Evolutionary conservation across 2,329 filamentous ascomycete species (phyloP), one percentile per base, ranked within the genome.

Genomic region (Aschersonia sp.): DNA sequence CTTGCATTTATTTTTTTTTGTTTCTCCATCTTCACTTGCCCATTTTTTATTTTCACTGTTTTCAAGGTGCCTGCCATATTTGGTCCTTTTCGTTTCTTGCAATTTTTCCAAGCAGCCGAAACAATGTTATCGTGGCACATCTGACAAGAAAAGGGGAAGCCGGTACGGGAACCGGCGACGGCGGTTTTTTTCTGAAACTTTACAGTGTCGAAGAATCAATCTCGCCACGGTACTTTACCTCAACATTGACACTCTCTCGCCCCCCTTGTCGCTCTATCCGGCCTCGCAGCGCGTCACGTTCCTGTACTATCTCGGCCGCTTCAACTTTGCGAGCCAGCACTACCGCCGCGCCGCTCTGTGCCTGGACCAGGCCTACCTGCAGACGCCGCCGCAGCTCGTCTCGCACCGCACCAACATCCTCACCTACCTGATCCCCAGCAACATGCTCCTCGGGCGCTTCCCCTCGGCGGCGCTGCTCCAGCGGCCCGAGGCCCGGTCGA

Each of bases 221-320:
- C 81, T 88, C 48, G 88, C 87, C 12, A 85, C 86, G 54, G 87
- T 90, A 62, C 85, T 96, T 57, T 92, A 96, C 60, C 83, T 81
- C 54, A 94, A 92, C 59, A 90, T 96, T 53, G 82, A 81, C 45
- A 81, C 85, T 49, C 84, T 86, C 54, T 89, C 86, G 0, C 88
- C 88, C 1, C 86, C 87, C 0, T 68, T 97, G 10, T 73, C 77
- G 1, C 76, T 86, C 46, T 97, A 94, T 58, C 87, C 89, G 2
- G 87, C 86, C 29, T 77, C 84, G 5, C 86, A 97, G 60, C 79
- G 88, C 45, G 87, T 95, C 46, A 94, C 88, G 4, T 97, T 89
- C 57, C 80, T 97, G 11, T 96, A 95, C 68, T 95, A 95, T 60
- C 81, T 97, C 5, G 90, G 90, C 14, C 83, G 88, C 50, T 96